Evolutionary conservation across 78 protist species (phyloP).

Genomic region (Guillardia theta): DNA sequence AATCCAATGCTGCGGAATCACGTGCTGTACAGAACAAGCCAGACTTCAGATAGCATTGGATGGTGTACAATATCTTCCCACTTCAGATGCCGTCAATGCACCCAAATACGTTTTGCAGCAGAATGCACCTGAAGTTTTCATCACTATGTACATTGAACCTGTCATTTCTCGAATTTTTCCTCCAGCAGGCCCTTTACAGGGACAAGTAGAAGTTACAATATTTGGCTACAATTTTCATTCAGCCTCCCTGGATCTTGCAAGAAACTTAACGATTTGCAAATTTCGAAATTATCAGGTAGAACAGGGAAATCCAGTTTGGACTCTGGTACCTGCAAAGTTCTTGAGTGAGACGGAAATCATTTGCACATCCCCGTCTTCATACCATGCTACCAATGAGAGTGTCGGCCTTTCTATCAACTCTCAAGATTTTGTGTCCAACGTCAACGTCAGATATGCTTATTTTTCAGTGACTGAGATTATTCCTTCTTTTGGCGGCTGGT

Average conservation of each 20-base stretch:
- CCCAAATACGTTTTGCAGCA: not conserved
- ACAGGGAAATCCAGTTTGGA: not conserved
- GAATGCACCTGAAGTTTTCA: not conserved
- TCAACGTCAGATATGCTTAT: not conserved
- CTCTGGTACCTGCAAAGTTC: not conserved
- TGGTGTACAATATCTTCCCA: not conserved
- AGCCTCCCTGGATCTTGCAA: not conserved
- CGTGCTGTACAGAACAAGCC: not conserved
- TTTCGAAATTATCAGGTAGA: not conserved
- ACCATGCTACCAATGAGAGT: not conserved
- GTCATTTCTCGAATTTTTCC: not conserved
- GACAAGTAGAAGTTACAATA: not conserved
- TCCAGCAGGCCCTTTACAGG: not conserved
- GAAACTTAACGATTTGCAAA: not conserved
- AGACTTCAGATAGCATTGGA: not conserved
- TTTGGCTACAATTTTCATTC: not conserved
- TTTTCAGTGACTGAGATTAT: not conserved
- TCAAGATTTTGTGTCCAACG: not conserved
- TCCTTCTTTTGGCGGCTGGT: not conserved
- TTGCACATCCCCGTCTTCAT: not conserved
- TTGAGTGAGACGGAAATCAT: not conserved
- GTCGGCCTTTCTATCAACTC: not conserved
- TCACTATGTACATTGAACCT: not conserved
- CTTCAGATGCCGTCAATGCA: not conserved
- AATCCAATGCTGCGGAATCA: not conserved